Evolutionary conservation across 352 stramenopile species (phyloP).

Genomic region (Globisporangium emineosum): DNA sequence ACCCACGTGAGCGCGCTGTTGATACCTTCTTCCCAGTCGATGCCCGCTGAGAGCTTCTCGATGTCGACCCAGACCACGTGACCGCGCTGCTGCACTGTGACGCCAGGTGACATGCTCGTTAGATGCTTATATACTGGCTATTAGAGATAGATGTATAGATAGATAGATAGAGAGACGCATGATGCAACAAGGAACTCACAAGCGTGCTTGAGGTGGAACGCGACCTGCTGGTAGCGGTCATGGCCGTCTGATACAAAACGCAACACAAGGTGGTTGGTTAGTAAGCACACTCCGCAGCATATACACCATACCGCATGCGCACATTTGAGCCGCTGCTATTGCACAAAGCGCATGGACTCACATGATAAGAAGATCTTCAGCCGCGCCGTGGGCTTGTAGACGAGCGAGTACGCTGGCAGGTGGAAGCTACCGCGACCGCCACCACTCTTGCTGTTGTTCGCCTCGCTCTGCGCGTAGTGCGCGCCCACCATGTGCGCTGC

Average conservation of each 20-base stretch:
- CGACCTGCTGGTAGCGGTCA: conserved; percentile 67
- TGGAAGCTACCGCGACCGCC: background rate
- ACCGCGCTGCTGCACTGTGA: conserved; percentile 53
- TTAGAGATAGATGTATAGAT: no score
- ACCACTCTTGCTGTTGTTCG: background rate
- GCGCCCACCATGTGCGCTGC: conserved; percentile 1
- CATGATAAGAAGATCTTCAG: conserved; percentile 80
- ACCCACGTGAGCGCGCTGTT: conserved; percentile 57
- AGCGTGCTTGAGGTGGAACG: conserved; percentile 63
- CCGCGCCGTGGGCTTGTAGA: conserved; percentile 39
- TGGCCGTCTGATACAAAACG: conserved; percentile 46
- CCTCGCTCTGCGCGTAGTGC: conserved; percentile 8
- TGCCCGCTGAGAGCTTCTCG: conserved; percentile 59
- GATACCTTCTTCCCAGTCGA: conserved; percentile 81
- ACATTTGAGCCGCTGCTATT: no score
- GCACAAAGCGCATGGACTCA: conserved; percentile 17
- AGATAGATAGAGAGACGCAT: no score
- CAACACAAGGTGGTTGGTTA: background rate
- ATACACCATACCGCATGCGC: background rate
- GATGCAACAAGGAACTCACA: conserved; percentile 28
- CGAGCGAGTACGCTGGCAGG: conserved; percentile 19
- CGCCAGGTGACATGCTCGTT: background rate
- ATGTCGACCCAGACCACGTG: conserved; percentile 74
- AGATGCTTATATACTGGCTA: no score
- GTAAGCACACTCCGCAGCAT: background rate